Base-by-base conservation (phyloP, 305 asterid genomes). In the Caryopteris hybrid region DNA sequence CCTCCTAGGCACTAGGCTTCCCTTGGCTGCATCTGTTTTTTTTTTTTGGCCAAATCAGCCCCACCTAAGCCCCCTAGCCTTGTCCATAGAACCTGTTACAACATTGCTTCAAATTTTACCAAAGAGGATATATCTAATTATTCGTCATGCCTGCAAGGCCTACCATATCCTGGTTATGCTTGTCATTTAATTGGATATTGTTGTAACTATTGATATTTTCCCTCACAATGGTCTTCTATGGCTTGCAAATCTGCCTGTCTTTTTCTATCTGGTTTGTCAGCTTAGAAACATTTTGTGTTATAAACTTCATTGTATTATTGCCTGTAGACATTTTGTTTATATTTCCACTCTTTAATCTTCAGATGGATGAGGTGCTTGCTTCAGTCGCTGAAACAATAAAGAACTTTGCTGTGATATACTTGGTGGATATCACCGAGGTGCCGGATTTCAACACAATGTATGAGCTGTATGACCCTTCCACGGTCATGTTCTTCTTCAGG, bases 381-480 rank as follows among this genome's bases (percentile, higher is more conserved):
- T 85, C 97, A 11, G 97, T 91, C 21, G 97, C 97, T 0, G 97
- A 91, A 61, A 87, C 97, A 1, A 57, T 88, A 23, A 91, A 91
- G 84, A 91, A 88, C 77, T 88, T 91, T 78, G 93, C 95, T 9
- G 96, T 91, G 47, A 87, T 88, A 66, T 88, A 91, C 73, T 74
- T 88, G 72, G 96, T 91, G 64, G 96, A 91, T 61, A 91, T 88
- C 66, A 79, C 91, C 1, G 94, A 91, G 76, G 92, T 91, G 53
- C 95, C 90, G 3, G 98, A 92, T 75, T 92, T 92, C 79, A 89
- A 89, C 85, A 88, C 96, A 1, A 89, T 92, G 98, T 89, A 92
- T 4, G 96, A 92, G 80, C 53, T 87, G 79, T 92, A 92, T n/a
- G 96, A 92, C 53, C 92, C 96, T 12, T 92, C 95, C 14, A 89